These are phyloP conservation scores for Cucumis melo DNA, from an alignment of 306 rosid genomes.

Conservation along the genomic window DNA sequence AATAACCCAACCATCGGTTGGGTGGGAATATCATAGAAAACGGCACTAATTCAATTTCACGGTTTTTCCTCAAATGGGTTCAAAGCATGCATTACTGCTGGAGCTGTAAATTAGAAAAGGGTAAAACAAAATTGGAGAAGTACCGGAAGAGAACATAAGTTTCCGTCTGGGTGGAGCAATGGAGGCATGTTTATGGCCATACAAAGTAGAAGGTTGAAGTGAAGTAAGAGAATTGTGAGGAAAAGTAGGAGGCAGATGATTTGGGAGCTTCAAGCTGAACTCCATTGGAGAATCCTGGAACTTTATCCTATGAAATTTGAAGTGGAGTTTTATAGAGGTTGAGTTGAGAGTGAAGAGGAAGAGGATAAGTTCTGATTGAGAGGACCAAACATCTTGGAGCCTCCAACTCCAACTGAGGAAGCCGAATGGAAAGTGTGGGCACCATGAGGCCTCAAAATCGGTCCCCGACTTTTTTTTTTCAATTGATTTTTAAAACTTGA, in stretches of 20 bases:
- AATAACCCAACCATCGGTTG: neutral
- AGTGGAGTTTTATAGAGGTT: neutral
- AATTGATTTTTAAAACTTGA: no score
- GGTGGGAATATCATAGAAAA: no score
- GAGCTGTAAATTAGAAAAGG: neutral
- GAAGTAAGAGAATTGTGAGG: conserved; percentile 15
- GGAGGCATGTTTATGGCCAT: conserved; percentile 3
- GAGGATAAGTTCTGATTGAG: conserved; percentile 1
- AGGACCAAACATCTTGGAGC: neutral
- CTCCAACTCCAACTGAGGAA: neutral
- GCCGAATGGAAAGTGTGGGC: neutral
- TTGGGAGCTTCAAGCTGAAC: conserved; percentile 24
- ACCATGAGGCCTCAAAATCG: neutral
- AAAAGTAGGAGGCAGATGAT: neutral
- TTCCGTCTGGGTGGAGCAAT: conserved; percentile 7
- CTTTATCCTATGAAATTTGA: neutral
- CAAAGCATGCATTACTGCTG: neutral
- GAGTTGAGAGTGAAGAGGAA: neutral
- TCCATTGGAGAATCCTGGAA: conserved; percentile 15
- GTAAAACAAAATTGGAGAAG: neutral
- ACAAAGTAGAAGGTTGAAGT: conserved; percentile 11
- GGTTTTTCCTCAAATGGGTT: neutral
- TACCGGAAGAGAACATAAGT: conserved; percentile 16
- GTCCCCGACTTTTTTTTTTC: neutral
- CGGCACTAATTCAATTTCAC: neutral